Conservation (phyloP, 2,329 filamentous ascomycete species). For the Ophiostoma populinum region DNA sequence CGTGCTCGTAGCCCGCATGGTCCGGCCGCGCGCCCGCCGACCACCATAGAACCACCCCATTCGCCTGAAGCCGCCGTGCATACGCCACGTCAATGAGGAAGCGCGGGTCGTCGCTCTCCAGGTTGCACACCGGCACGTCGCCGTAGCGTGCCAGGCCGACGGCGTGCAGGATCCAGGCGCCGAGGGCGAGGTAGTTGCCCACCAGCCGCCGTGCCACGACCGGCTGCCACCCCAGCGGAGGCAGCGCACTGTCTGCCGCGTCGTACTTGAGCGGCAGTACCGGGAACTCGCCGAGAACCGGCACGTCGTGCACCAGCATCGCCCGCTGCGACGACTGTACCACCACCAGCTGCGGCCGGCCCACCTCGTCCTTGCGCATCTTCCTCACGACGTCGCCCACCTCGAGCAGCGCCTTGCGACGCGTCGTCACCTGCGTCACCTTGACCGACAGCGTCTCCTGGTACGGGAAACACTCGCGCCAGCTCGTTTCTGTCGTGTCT, state of each 20-base stretch:
- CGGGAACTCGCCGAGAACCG: slow-evolving; percentile 69
- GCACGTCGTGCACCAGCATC: slow-evolving; percentile 68
- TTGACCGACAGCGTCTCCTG: slow-evolving; percentile 76
- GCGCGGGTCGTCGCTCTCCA: slow-evolving; percentile 83
- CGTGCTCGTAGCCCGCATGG: slow-evolving; percentile 87
- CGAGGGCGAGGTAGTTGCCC: slow-evolving; percentile 80
- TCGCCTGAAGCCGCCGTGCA: slow-evolving; percentile 72
- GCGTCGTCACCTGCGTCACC: slow-evolving; percentile 72
- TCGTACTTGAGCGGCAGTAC: slow-evolving; percentile 67
- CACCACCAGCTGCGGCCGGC: slow-evolving; percentile 63
- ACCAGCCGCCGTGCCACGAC: slow-evolving; percentile 77
- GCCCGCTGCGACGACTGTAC: slow-evolving; percentile 78
- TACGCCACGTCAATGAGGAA: slow-evolving; percentile 96
- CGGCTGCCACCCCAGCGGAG: slow-evolving; percentile 83
- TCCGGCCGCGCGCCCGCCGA: slow-evolving; percentile 73
- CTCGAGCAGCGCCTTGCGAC: slow-evolving; percentile 76
- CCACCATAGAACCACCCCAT: slow-evolving; percentile 96
- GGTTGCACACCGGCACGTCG: slow-evolving; percentile 84
- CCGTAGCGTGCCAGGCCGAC: slow-evolving; percentile 80
- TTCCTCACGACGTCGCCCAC: slow-evolving; percentile 79
- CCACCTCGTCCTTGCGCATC: slow-evolving; percentile 67
- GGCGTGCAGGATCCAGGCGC: slow-evolving; percentile 79
- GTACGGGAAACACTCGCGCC: slow-evolving; percentile 73
- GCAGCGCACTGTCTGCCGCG: slow-evolving; percentile 67
- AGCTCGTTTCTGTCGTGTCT: slow-evolving; percentile 23